Percentiles rank a stretch among this genome's conserved stretches.
These are phyloP conservation scores for Coemansia sp. DNA, from an alignment of 192 early-diverging fungal genomes.

Conservation along the genomic window DNA sequence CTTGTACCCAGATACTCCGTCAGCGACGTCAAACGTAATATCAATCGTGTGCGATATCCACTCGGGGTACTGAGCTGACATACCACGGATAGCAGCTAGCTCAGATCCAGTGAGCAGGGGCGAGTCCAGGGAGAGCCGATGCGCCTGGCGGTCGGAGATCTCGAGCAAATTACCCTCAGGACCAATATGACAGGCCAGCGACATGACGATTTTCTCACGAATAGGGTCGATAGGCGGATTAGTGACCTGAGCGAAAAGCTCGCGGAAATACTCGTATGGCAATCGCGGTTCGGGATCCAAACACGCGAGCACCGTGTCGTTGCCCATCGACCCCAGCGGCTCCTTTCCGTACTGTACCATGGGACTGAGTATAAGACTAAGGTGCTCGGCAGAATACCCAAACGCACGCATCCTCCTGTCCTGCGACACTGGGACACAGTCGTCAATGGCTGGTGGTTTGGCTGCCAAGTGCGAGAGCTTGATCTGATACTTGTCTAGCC, in stretches of 20 bases:
- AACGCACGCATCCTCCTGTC: slow-evolving; percentile 84
- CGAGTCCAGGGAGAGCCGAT: slow-evolving; percentile 79
- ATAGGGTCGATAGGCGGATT: slow-evolving; percentile 99
- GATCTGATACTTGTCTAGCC: slow-evolving; percentile 86
- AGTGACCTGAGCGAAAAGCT: slow-evolving; percentile 98
- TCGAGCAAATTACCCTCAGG: slow-evolving; percentile 94
- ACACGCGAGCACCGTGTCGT: slow-evolving; percentile 94
- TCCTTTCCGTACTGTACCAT: slow-evolving; percentile 95
- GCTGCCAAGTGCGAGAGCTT: slow-evolving; percentile 62
- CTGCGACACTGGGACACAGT: slow-evolving; percentile 65
- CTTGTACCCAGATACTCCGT: slow-evolving; percentile 81
- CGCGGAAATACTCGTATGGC: slow-evolving; percentile 96
- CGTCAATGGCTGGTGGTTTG: slow-evolving; percentile 32
- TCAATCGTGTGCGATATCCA: slow-evolving; percentile 78
- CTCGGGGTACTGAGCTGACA: slow-evolving; percentile 65
- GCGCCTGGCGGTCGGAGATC: slow-evolving; percentile 75
- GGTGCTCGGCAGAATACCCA: slow-evolving; percentile 91
- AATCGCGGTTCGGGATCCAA: slow-evolving; percentile 84
- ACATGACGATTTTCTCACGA: slow-evolving; percentile 98
- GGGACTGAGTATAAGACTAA: slow-evolving; percentile 84
- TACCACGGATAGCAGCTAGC: slow-evolving; percentile 74
- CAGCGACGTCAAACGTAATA: slow-evolving; percentile 76
- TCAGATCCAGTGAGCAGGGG: slow-evolving; percentile 87
- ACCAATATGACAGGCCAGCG: slow-evolving; percentile 90
- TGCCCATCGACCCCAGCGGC: slow-evolving; percentile 98